Conservation (phyloP, 1,284 basidiomycete genomes). For the Stygiomarasmius scandens region DNA sequence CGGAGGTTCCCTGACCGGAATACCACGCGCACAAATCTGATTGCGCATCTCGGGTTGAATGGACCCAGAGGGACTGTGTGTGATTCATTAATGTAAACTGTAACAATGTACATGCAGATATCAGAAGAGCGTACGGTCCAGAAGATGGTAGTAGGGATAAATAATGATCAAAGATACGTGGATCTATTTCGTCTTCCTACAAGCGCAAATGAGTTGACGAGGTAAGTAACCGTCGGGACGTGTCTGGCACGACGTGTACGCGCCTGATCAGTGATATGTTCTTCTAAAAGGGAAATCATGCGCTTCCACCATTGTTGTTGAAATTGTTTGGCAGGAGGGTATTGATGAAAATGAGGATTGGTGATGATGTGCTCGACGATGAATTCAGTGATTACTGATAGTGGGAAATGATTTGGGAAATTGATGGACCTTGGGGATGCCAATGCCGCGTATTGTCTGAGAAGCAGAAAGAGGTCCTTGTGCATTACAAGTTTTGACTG, state of each 20-base stretch:
- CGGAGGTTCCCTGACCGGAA: conserved; percentile 38
- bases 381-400: conserved; percentile 50
- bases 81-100: conserved; percentile 11
- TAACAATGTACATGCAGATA: too few relatives aligned
- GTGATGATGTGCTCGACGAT: conserved; percentile 54
- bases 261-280: conserved; percentile 42
- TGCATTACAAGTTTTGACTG: conserved; percentile 16
- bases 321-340: conserved; percentile 64
- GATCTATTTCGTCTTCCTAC: conserved; percentile 64
- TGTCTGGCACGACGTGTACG: too few relatives aligned
- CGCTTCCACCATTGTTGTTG: conserved; percentile 74
- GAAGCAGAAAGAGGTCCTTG: conserved; percentile 42
- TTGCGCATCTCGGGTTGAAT: conserved; percentile 19
- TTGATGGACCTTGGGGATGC: conserved; percentile 41
- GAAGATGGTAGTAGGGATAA: conserved; percentile 45
- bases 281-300: conserved; percentile 58
- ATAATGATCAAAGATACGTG: conserved; percentile 63
- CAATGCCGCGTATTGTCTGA: conserved; percentile 60
- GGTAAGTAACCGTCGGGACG: conserved; percentile 4
- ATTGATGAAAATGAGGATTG: conserved; percentile 52
- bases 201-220: not conserved
- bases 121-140: too few relatives aligned
- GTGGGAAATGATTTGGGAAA: conserved; percentile 39
- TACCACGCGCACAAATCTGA: conserved; percentile 28
- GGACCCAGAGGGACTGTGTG: conserved; percentile 16